These are phyloP conservation scores for Skeletonema menzelii DNA, from an alignment of 108 stramenopile species.

Conservation along the genomic window DNA sequence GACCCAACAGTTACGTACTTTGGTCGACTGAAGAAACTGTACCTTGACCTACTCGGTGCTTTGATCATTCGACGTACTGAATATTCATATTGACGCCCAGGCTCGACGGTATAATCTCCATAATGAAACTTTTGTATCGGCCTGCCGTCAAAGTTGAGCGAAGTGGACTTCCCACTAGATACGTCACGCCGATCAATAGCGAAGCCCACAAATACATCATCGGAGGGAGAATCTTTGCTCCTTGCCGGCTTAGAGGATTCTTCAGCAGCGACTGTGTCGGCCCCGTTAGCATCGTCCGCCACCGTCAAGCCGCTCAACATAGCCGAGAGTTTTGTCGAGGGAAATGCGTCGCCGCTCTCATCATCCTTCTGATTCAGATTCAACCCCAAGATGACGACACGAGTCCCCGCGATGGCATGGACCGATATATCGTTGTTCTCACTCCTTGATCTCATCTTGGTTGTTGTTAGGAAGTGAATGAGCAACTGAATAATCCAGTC, in stretches of 20 bases:
- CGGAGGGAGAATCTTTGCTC: background rate
- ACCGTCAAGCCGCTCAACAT: background rate
- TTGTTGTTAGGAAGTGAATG: background rate
- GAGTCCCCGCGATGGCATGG: slow-evolving; percentile 18
- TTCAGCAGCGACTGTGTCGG: background rate
- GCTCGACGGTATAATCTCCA: slow-evolving; percentile 33
- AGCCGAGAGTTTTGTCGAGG: slow-evolving; percentile 1
- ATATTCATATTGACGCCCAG: slow-evolving; percentile 26
- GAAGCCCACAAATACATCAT: slow-evolving; percentile 25
- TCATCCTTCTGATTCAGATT: slow-evolving; percentile 17
- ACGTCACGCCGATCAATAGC: slow-evolving; percentile 28
- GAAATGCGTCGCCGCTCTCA: background rate
- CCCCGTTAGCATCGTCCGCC: background rate
- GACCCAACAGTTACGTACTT: slow-evolving; percentile 22
- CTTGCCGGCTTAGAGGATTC: background rate
- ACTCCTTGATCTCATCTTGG: slow-evolving; percentile 12
- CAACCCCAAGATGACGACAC: slow-evolving; percentile 12
- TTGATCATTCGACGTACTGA: slow-evolving; percentile 30
- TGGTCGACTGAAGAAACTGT: background rate
- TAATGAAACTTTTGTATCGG: slow-evolving; percentile 41
- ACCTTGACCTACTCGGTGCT: background rate
- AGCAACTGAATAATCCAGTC: background rate
- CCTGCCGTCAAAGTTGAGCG: slow-evolving; percentile 28
- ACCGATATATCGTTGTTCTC: slow-evolving; percentile 15
- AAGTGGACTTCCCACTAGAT: slow-evolving; percentile 6